Evolutionary conservation across 306 rosid genomes (phyloP).

Genomic region (Quercus wislizeni): DNA sequence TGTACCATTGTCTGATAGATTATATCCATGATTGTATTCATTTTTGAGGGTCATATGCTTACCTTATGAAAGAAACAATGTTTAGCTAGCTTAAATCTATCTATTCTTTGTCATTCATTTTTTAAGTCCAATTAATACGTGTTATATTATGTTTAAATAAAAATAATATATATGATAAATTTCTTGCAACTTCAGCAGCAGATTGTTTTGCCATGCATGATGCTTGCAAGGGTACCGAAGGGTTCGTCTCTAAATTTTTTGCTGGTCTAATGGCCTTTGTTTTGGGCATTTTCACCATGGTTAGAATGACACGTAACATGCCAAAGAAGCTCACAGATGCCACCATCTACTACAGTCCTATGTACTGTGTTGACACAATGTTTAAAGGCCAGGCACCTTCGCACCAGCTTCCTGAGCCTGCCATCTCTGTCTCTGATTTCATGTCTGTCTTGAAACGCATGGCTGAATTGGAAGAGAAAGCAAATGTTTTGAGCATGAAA

Average conservation of each 20-base stretch:
- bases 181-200: slow-evolving; percentile 20
- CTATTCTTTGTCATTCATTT: not conserved
- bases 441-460: slow-evolving; percentile 73
- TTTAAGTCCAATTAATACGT: not conserved
- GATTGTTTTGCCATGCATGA: slow-evolving; percentile 28
- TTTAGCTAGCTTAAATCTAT: not conserved
- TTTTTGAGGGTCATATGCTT: not conserved
- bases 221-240: slow-evolving; percentile 46
- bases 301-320: slow-evolving; percentile 65
- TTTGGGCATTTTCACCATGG: slow-evolving; percentile 78
- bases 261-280: slow-evolving; percentile 69
- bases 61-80: not conserved
- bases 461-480: slow-evolving; percentile 75
- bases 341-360: slow-evolving; percentile 58
- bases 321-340: slow-evolving; percentile 78
- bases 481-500: slow-evolving; percentile 36
- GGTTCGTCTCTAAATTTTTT: slow-evolving; percentile 49
- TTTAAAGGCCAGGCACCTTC: slow-evolving; percentile 19
- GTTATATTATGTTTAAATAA: not conserved
- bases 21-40: not conserved
- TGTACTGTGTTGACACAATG: slow-evolving; percentile 30
- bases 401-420: slow-evolving; percentile 31
- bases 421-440: slow-evolving; percentile 43
- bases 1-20: not conserved
- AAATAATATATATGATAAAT: not conserved